Conservation (phyloP, 257 asterid species). For the Solanum virginianum region DNA sequence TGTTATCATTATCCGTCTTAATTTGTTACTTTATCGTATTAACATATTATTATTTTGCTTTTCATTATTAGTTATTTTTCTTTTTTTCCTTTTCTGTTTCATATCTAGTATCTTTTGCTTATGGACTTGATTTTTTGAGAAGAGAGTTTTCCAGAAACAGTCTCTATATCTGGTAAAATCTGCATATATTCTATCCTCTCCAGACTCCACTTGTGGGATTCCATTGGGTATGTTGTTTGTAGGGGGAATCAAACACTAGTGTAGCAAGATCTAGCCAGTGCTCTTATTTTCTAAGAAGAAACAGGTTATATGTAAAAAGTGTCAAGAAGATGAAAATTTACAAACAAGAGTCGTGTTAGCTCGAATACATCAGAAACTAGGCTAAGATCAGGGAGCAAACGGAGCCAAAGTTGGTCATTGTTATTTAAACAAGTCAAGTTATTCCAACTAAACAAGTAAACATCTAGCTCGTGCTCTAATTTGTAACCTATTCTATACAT, state of each 20-base stretch:
- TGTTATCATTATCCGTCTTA: too few relatives aligned
- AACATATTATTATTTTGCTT: too few relatives aligned
- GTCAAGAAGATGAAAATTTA: not conserved
- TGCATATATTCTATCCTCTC: too few relatives aligned
- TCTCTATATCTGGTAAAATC: too few relatives aligned
- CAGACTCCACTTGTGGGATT: too few relatives aligned
- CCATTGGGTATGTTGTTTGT: too few relatives aligned
- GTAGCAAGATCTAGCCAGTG: not conserved
- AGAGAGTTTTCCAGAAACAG: too few relatives aligned
- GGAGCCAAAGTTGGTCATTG: not conserved
- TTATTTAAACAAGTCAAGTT: not conserved
- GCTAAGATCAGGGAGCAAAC: not conserved
- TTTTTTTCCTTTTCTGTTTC: too few relatives aligned
- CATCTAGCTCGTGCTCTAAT: not conserved
- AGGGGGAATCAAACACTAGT: not conserved
- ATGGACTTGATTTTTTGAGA: too few relatives aligned
- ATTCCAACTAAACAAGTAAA: not conserved
- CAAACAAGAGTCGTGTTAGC: not conserved
- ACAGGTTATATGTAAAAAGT: not conserved
- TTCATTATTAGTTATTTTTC: too few relatives aligned
- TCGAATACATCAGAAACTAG: not conserved
- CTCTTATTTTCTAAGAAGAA: not conserved
- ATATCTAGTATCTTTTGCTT: too few relatives aligned
- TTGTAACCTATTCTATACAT: not conserved
- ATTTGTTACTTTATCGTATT: too few relatives aligned